These are phyloP conservation scores for Abelmoschus esculentus DNA, from an alignment of 345 rosid genomes.

Conservation along the genomic window DNA sequence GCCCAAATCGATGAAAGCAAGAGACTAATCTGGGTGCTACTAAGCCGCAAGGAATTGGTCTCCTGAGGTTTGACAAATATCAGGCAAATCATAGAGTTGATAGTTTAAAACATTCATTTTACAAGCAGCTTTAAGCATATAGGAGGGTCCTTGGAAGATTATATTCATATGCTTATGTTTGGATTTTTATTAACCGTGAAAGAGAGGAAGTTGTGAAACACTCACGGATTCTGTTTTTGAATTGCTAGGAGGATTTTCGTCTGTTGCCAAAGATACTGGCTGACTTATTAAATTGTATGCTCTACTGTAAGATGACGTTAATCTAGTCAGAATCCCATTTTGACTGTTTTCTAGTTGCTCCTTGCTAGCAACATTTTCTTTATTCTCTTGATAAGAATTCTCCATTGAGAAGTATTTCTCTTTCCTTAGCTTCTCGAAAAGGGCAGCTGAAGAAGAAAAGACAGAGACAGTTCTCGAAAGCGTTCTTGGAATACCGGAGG, in stretches of 20 bases:
- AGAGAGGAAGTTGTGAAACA: slow-evolving; percentile 4
- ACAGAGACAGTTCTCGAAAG: slow-evolving; percentile 96
- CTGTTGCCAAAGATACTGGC: slow-evolving; percentile 16
- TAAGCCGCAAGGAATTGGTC: slow-evolving; percentile 62
- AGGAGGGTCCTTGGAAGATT: not conserved
- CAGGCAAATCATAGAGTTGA: not conserved
- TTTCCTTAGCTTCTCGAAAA: slow-evolving; percentile 75
- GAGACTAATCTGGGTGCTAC: slow-evolving; percentile 87
- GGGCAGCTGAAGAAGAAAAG: slow-evolving; percentile 98
- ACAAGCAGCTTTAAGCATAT: slow-evolving; percentile 1
- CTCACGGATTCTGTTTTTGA: slow-evolving; percentile 42
- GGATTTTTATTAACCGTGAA: not conserved
- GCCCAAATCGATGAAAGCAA: slow-evolving; percentile 94
- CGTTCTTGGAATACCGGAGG: slow-evolving; percentile 54
- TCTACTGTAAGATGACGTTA: slow-evolving; percentile 50
- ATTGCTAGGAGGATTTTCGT: slow-evolving; percentile 17
- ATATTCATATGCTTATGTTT: not conserved
- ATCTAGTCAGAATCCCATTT: slow-evolving; percentile 42
- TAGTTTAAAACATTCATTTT: slow-evolving; percentile 6
- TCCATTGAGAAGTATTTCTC: slow-evolving; percentile 39
- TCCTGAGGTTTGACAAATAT: slow-evolving; percentile 39
- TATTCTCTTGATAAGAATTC: slow-evolving; percentile 26
- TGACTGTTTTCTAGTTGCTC: slow-evolving; percentile 31
- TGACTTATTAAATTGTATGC: slow-evolving; percentile 25
- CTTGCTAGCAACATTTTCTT: slow-evolving; percentile 22